A percentile compares a stretch with the other conserved stretches of the same genome.
These are phyloP conservation scores for Thalassiosira sp. DNA, from an alignment of 352 stramenopile species.

Conservation along the genomic window DNA sequence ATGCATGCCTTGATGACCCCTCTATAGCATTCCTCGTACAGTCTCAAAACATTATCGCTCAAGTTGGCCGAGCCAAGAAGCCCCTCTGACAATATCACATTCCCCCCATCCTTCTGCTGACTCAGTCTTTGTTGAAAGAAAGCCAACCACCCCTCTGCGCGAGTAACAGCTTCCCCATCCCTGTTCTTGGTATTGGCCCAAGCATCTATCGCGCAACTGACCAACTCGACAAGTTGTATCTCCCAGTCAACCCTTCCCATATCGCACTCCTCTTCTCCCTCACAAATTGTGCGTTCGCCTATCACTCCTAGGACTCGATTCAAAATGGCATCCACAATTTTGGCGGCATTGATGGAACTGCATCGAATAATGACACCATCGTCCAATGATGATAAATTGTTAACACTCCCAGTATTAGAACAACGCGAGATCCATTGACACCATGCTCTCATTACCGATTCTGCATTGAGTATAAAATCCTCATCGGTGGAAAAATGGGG, in stretches of 20 bases:
- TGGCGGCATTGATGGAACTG: constrained; percentile 1
- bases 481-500: constrained; percentile 5
- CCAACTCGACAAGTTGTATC: constrained; percentile 17
- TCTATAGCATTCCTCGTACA: constrained; percentile 25
- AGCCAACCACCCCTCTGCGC: neutral
- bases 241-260: neutral
- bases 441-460: constrained; percentile 37
- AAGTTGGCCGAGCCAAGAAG: no score
- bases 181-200: constrained; percentile 3
- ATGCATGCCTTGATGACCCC: constrained; percentile 29
- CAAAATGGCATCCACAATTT: constrained; percentile 28
- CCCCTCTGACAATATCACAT: neutral
- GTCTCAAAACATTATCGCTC: neutral
- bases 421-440: constrained; percentile 15
- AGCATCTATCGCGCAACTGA: constrained; percentile 27
- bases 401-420: neutral
- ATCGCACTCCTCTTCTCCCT: neutral
- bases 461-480: constrained; percentile 22
- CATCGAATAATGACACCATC: neutral
- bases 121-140: constrained; percentile 1
- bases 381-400: neutral
- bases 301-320: constrained; percentile 12
- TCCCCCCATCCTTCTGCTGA: neutral
- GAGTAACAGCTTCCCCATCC: constrained; percentile 1
- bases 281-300: neutral